A percentile compares a stretch with the other conserved stretches of the same genome.
Conservation (phyloP, 768 basidiomycete species). For the Termitomyces sp. region DNA sequence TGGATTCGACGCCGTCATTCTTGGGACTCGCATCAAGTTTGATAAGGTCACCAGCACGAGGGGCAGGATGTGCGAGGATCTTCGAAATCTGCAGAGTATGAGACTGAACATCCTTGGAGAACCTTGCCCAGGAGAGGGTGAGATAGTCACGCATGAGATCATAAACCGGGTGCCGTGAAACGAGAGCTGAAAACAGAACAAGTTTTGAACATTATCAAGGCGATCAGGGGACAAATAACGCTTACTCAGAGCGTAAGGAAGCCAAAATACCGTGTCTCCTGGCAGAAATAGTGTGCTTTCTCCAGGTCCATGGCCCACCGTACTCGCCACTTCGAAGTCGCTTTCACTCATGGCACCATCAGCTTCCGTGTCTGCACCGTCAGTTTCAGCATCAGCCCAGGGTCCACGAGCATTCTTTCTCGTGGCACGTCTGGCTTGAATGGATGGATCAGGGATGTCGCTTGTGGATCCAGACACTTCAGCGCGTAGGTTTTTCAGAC, state of each 20-base stretch:
- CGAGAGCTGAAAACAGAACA: slow-evolving; percentile 49
- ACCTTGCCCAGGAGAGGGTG: slow-evolving; percentile 92
- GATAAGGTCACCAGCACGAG: slow-evolving; percentile 81
- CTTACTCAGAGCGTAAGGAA: slow-evolving; percentile 88
- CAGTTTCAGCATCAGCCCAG: slow-evolving; percentile 71
- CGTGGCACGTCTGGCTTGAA: slow-evolving; percentile 51
- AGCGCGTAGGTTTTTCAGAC: slow-evolving; percentile 59
- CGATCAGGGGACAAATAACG: slow-evolving; percentile 12
- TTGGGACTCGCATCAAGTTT: slow-evolving; percentile 78
- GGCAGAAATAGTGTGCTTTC: slow-evolving; percentile 87
- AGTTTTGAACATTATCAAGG: slow-evolving; percentile 7
- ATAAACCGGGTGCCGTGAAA: slow-evolving; percentile 91
- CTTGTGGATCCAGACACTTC: slow-evolving; percentile 40
- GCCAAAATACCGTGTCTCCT: slow-evolving; percentile 90
- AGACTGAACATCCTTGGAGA: slow-evolving; percentile 89
- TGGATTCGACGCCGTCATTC: slow-evolving; percentile 42
- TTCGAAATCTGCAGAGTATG: slow-evolving; percentile 89
- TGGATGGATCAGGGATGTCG: slow-evolving; percentile 46
- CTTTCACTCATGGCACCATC: slow-evolving; percentile 80
- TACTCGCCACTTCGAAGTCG: slow-evolving; percentile 79
- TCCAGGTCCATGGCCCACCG: slow-evolving; percentile 74
- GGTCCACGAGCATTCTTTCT: slow-evolving; percentile 60
- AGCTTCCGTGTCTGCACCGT: slow-evolving; percentile 66
- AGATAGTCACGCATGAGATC: slow-evolving; percentile 94
- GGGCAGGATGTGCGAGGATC: slow-evolving; percentile 82